Evolutionary conservation across 371 early-diverging fungal species (phyloP), one percentile per base, ranked within the genome.

Genomic region (Mortierella sp.): DNA sequence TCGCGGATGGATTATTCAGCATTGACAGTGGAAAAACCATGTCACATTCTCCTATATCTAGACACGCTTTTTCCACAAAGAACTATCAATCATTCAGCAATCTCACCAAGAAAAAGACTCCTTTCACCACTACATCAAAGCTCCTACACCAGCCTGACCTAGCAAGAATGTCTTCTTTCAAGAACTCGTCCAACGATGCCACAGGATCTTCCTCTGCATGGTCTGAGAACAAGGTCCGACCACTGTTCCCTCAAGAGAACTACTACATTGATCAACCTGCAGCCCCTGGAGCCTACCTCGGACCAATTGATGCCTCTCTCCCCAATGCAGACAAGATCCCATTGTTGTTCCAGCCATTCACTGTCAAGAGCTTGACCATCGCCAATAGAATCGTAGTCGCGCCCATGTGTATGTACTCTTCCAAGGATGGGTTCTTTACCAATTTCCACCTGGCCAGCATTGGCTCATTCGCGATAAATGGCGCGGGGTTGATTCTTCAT

Each of bases 321-420:
- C 72, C 75, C 11, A 40, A 62, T 22, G 28, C 80, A 0, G 75
- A 68, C 66, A 78, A 83, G 67, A 18, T 63, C 37, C 83, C 83
- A 14, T 37, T 81, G 45, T 79, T 94, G 6, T 95, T 95, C 83
- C 85, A 87, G 55, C 94, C 96, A 10, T 78, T 92, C 20, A 88
- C 80, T 6, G 70, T 94, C 62, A 89, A 92, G 67, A 86, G 79
- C 14, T 68, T 90, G 59, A 88, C 87, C 1, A 84, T 93, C 55
- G 89, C 92, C 70, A 96, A 96, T 84, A 87, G 96, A 20, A 78
- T 95, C 16, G 88, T 88, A 14, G 93, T 96, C 22, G 88, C 94
- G 0, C 96, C 97, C 22, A 96, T 96, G 96, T 88, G 92, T 87
- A 88, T 88, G 86, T 93, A 92, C 86, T 89, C 89, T 40, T 70